Percentiles rank a stretch among this genome's conserved stretches.
Evolutionary conservation across 2,329 filamentous ascomycete species (phyloP).

Genomic region (Apiospora arundinis): DNA sequence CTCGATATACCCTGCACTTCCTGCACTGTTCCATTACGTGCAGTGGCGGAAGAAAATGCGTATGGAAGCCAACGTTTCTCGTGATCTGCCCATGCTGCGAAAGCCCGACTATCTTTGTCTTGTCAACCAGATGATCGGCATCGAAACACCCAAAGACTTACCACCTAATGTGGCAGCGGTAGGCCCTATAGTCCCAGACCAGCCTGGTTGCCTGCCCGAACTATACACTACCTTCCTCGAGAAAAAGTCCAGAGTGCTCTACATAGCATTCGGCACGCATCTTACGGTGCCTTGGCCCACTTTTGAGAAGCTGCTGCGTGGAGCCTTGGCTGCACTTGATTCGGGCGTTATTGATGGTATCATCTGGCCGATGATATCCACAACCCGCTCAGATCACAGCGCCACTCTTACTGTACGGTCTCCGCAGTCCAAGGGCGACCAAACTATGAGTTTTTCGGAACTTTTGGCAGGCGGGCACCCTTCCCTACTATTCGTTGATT

Average conservation of each 20-base stretch:
- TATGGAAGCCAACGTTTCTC: neutral
- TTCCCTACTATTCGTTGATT: neutral
- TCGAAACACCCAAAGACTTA: neutral
- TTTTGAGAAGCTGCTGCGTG: neutral
- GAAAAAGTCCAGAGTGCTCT: neutral
- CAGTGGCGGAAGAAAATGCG: neutral
- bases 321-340: neutral
- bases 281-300: neutral
- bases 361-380: neutral
- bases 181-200: neutral
- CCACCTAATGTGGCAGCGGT: neutral
- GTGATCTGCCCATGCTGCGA: neutral
- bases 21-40: neutral
- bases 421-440: neutral
- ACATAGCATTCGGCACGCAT: neutral
- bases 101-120: neutral
- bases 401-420: neutral
- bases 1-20: neutral
- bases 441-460: neutral
- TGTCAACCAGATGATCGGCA: neutral
- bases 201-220: neutral
- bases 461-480: neutral
- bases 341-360: neutral
- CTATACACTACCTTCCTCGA: neutral
- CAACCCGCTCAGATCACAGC: neutral